Evolutionary conservation across 106 monocot genomes (phyloP).

Genomic region (Apostasia shenzhenica): DNA sequence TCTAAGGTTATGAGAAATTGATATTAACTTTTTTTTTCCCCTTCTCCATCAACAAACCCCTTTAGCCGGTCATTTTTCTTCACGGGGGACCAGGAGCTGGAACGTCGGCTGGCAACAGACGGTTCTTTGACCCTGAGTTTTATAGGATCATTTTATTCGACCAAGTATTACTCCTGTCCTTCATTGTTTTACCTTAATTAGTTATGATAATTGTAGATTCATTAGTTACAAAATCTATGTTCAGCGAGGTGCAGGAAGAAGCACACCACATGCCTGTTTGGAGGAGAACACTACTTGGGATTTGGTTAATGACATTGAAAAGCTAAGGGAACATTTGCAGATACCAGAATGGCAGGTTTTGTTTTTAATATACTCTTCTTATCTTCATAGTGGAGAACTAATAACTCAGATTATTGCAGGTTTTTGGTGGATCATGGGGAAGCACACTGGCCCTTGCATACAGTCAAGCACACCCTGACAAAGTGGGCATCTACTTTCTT

Average conservation of each 20-base stretch:
- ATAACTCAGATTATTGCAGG: constrained; percentile 32
- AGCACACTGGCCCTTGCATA: constrained; percentile 94
- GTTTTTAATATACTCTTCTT: neutral
- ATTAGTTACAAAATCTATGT: constrained; percentile 7
- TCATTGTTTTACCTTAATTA: neutral
- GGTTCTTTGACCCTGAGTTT: constrained; percentile 91
- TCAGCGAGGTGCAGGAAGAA: constrained; percentile 95
- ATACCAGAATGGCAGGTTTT: constrained; percentile 96
- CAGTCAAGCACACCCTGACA: constrained; percentile 86
- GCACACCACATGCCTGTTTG: constrained; percentile 96
- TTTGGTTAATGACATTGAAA: constrained; percentile 86
- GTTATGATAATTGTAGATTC: neutral
- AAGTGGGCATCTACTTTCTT: constrained; percentile 30
- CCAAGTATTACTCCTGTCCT: constrained; percentile 42
- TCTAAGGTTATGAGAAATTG: too few relatives aligned
- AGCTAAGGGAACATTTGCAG: constrained; percentile 74
- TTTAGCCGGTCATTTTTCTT: constrained; percentile 91
- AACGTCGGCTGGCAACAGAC: constrained; percentile 70
- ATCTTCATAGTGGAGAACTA: neutral
- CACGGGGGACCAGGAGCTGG: constrained; percentile 99
- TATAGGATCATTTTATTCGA: constrained; percentile 95
- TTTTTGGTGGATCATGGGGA: constrained; percentile 99
- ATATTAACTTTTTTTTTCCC: neutral
- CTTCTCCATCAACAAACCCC: constrained; percentile 1
- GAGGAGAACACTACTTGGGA: constrained; percentile 99